Base-by-base conservation (phyloP, 2,329 filamentous ascomycete genomes). In the Lachnellula occidentalis region DNA sequence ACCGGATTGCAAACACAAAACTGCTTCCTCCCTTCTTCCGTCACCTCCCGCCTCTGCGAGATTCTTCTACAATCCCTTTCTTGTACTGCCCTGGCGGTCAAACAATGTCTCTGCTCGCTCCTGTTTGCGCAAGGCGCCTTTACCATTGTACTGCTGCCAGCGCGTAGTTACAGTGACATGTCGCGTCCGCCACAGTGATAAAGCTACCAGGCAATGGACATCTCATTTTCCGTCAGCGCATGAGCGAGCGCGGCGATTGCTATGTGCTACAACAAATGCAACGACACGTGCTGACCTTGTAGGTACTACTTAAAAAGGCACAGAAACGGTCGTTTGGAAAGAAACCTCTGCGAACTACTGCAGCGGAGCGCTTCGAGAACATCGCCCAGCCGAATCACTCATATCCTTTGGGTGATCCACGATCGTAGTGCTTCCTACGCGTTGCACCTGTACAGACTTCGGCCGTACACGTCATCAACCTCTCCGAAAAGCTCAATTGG, bases 201-300 rank as follows among this genome's bases (percentile, higher is more conserved):
- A 34, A 54, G 31, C 49, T 39, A 56, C 51, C 57, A 53, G 41
- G 56, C 50, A 19, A 56, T 54, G 43, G 47, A 55, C 51, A 59
- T 63, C 57, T 61, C 62, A 56, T 64, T 54, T 49, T 57, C 52
- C 57, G 58, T 66, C 64, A 64, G 53, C 57, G 53, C 53, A 56
- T 58, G 49, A 53, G 52, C 49, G n/a, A n/a, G 58, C 48, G 55
- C 50, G 27, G 9, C 51, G 51, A 55, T 55, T 61, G 52, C 59
- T 61, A 58, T 62, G 65, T 66, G 61, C 45, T 61, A 66, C 63
- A 50, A 60, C 56, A 62, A 62, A 62, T 66, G 63, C 63, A 65
- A 64, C 61, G 63, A 67, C 66, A 68, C 65, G 66, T 69, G 66
- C 67, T 69, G 58, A 68, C 65, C 60, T 63, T 61, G 60, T 64